These are phyloP conservation scores for Ambrosia artemisiifolia DNA, from an alignment of 129 eudicot genomes.

Conservation along the genomic window DNA sequence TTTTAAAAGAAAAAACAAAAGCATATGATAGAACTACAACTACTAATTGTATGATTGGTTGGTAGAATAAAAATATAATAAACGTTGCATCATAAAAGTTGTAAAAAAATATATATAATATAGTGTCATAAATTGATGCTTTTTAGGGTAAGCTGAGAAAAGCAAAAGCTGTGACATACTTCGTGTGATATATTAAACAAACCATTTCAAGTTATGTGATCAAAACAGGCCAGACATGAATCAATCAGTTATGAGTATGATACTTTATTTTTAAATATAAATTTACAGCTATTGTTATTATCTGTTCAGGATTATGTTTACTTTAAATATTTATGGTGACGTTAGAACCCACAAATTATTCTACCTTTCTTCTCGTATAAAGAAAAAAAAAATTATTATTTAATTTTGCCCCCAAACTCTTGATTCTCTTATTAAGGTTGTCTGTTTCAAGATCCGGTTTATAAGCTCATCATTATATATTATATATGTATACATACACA, in stretches of 20 bases:
- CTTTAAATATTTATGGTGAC: not conserved
- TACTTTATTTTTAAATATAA: not conserved
- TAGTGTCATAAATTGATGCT: slow-evolving; percentile 1
- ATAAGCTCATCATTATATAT: not conserved
- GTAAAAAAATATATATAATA: not conserved
- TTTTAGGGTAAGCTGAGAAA: slow-evolving; percentile 30
- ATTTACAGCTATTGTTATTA: not conserved
- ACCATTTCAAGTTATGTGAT: slow-evolving; percentile 23
- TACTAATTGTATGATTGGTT: too few species aligned
- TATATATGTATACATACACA: not conserved
- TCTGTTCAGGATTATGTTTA: too few species aligned
- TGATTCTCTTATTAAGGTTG: not conserved
- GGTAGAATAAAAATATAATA: not conserved
- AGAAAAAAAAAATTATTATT: not conserved
- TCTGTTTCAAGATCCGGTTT: slow-evolving; percentile 3
- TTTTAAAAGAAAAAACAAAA: too few species aligned
- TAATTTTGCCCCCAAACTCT: not conserved
- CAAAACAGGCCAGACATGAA: slow-evolving; percentile 28
- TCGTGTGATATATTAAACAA: slow-evolving; percentile 26
- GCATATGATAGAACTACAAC: too few species aligned
- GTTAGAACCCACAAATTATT: not conserved
- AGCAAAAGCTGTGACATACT: slow-evolving; percentile 26
- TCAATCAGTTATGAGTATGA: slow-evolving; percentile 3
- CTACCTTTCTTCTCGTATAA: not conserved
- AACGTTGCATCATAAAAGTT: not conserved